Percentiles rank a stretch among this genome's conserved stretches.
phyloP scores from a whole-genome alignment of 352 stramenopile species.

The Pythium monospermum region DNA sequence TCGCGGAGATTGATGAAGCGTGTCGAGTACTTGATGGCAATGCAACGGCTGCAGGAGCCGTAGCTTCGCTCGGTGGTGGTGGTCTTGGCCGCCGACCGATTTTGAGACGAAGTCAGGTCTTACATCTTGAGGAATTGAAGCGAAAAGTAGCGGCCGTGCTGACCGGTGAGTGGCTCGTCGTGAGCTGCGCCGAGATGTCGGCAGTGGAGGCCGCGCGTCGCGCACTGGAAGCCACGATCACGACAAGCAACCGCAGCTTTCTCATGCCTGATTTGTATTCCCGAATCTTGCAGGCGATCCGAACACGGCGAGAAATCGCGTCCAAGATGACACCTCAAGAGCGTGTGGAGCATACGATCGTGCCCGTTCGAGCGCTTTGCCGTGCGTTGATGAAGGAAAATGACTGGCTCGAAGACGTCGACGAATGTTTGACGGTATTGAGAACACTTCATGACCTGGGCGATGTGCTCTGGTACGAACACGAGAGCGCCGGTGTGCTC shows the following conservation, averaged over 20 bases:
- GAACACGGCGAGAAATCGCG: background rate
- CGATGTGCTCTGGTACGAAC: constrained; percentile 21
- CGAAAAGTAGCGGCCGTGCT: constrained; percentile 3
- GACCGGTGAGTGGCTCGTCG: constrained; percentile 6
- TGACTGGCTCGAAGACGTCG: constrained; percentile 3
- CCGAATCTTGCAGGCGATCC: constrained; percentile 1
- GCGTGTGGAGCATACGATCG: constrained; percentile 1
- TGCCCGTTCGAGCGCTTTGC: constrained; percentile 5
- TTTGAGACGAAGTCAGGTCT: background rate
- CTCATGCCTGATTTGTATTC: constrained; percentile 16
- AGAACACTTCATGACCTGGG: constrained; percentile 15
- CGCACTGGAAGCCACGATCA: constrained; percentile 4
- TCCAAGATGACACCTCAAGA: background rate
- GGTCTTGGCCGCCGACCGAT: background rate
- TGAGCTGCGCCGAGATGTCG: constrained; percentile 6
- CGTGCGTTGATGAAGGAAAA: constrained; percentile 7
- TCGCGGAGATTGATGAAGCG: constrained; percentile 9
- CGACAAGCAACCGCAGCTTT: constrained; percentile 10
- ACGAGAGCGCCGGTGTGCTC: constrained; percentile 1
- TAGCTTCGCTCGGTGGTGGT: no score
- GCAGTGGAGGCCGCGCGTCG: constrained; percentile 1
- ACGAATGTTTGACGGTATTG: constrained; percentile 14
- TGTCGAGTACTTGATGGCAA: background rate
- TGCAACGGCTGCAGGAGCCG: no score
- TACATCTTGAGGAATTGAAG: constrained; percentile 6